Evolutionary conservation across 108 stramenopile species (phyloP), one percentile per base, ranked within the genome.

Genomic region (Schizochytrium sp.): DNA sequence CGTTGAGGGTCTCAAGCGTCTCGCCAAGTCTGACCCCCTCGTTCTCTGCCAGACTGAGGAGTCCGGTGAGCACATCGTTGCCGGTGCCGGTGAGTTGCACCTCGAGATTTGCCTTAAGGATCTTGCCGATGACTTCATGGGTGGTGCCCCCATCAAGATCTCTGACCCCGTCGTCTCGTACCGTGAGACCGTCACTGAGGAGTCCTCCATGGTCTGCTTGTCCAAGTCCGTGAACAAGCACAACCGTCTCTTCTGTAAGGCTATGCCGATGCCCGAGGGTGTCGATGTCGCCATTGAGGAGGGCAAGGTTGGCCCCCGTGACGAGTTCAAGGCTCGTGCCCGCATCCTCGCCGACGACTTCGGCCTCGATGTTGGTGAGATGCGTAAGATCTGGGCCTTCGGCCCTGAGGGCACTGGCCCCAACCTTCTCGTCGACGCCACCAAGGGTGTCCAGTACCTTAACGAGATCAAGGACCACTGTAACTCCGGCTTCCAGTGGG

Each of bases 171-270:
- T 99, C 64, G 99, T 99, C 40, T 98, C 99, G 56, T 99, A 97
- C 98, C 97, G 99, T 91, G 99, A 99, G 94, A 99, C 99, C 49
- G 96, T 97, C 91, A 93, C 95, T 57, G 97, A 93, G 40, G 96
- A 97, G 93, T 98, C 98, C 49, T 90, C 92, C 90, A 93, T 95
- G 89, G 96, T 95, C 72, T 97, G 97, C 93, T 95, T 99, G 72
- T 97, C 98, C 93, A 99, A 99, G 97, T 98, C 98, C 61, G 97
- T 98, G 90, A 99, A 99, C 98, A 99, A 99, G 96, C 99, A 99
- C 97, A 99, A 99, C 92, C 97, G 99, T 95, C 97, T 99, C 61
- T 98, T 98, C 93, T 93, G 97, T 56, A 95, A 96, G 90, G 98
- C 96, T 59, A 94, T 94, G 87, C 91, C 96, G 46, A 92, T 99